Evolutionary conservation across 257 asterid species (phyloP), one percentile per base, ranked within the genome.

Genomic region (Solanum tarapatanum): DNA sequence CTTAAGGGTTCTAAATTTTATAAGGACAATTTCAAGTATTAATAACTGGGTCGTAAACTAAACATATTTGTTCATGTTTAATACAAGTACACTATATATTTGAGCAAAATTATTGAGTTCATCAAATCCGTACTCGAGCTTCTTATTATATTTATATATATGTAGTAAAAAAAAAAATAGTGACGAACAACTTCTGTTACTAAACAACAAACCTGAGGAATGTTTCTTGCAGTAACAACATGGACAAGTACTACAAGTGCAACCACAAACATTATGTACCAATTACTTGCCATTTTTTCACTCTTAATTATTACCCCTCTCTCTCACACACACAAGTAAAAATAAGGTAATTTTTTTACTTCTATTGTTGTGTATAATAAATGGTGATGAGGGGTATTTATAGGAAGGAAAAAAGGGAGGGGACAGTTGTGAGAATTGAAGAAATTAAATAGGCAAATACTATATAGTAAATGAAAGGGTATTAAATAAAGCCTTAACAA

Each of bases 141-240:
- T 45, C 55, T 45, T 36, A 7, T 7, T 36, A 36, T 36, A 36
- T 36, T 7, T 37, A 37, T 48, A 48, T 48, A 45, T 14, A 10
- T 14, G 30, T 30, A 70, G 12, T 6, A 7, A 0, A 36, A 28
- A 28, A 5, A 68, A 1, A 69, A 30, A 30, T 16, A 70, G 21
- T 4, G 4, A 8, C 4, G 2, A 6, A 72, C 2, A 32, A 17
- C 6, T 72, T 72, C 2, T 30, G 0, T 33, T 8, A 24, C 7
- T 17, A 32, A 32, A 72, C 8, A 32, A 30, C 23, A 8, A 70
- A 26, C 88, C 33, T 39, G 83, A 23, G 92, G 95, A 86, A 90
- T 88, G 86, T 91, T 91, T 88, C 93, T 91, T 84, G 95, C 94
- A 6, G 89, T 86, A n/a, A 94, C 91, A 84, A 93, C 90, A 87